Conservation (phyloP, 2,329 filamentous ascomycete species). For the Hymenoscyphus fraxineus region DNA sequence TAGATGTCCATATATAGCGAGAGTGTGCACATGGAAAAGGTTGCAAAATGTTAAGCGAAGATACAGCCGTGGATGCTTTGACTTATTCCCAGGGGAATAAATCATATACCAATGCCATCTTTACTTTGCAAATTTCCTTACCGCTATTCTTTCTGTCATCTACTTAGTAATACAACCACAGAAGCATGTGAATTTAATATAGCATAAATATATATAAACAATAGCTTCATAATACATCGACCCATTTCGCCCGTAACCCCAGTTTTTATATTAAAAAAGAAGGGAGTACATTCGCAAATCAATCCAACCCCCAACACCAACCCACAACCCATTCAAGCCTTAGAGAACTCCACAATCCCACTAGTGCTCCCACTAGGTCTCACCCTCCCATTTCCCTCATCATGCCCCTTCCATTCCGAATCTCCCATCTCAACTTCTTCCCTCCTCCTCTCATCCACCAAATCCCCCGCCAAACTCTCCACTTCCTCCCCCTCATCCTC, state of each 20-base stretch:
- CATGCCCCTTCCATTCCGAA: neutral
- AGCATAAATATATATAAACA: neutral
- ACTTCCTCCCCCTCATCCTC: constrained; percentile 64
- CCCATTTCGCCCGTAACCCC: neutral
- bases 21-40: too few relatives aligned
- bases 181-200: neutral
- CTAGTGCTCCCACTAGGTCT: neutral
- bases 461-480: constrained; percentile 30
- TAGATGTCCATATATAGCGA: too few relatives aligned
- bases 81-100: too few relatives aligned
- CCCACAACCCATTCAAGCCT: neutral
- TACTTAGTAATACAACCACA: too few relatives aligned
- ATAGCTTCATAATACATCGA: neutral
- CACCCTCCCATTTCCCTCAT: neutral
- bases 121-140: too few relatives aligned
- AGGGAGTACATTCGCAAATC: neutral
- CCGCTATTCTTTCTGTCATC: too few relatives aligned
- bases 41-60: too few relatives aligned
- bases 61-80: too few relatives aligned
- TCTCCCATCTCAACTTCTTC: constrained; percentile 1
- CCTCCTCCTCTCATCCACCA: constrained; percentile 12
- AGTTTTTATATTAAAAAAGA: neutral
- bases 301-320: neutral
- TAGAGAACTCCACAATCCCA: neutral
- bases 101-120: too few relatives aligned